Conservation (phyloP, 2,329 filamentous ascomycete genomes). For the Metarhizium rileyi region DNA sequence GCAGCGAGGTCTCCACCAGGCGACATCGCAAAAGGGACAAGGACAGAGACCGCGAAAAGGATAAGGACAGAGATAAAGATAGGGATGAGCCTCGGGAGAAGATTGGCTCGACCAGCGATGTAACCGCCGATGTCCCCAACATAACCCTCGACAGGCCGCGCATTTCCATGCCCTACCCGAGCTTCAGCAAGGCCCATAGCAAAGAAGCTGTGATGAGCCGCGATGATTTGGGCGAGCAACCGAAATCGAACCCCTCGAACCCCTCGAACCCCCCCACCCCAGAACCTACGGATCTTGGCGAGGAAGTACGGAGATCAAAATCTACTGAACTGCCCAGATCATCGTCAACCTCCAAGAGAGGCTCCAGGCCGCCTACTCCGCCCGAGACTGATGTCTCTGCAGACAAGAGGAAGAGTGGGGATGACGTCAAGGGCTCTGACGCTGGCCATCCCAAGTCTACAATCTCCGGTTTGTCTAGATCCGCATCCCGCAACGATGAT, state of each 20-base stretch:
- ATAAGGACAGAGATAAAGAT: conserved; percentile 23
- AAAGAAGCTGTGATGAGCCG: conserved; percentile 68
- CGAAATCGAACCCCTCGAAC: conserved; percentile 33
- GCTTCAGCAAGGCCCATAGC: conserved; percentile 83
- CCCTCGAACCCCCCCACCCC: conserved; percentile 52
- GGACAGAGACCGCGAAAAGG: conserved; percentile 20
- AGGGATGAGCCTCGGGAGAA: conserved; percentile 19
- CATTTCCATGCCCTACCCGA: conserved; percentile 61
- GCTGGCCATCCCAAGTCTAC: conserved; percentile 32
- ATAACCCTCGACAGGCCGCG: conserved; percentile 32
- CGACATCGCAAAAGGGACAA: conserved; percentile 23
- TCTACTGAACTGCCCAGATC: conserved; percentile 33
- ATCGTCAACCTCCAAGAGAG: conserved; percentile 30
- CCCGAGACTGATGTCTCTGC: conserved; percentile 52
- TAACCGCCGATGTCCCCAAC: conserved; percentile 37
- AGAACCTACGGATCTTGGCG: conserved; percentile 59
- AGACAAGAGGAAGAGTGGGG: conserved; percentile 27
- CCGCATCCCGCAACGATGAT: conserved; percentile 37
- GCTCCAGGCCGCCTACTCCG: conserved; percentile 47
- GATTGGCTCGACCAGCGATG: conserved; percentile 34
- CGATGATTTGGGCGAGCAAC: conserved; percentile 34
- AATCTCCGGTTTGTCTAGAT: conserved; percentile 33
- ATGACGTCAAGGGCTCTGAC: conserved; percentile 18
- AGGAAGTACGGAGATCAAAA: conserved; percentile 30
- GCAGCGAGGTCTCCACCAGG: conserved; percentile 29